Percentiles rank a stretch among this genome's conserved stretches.
phyloP scores from a whole-genome alignment of 371 early-diverging fungal genomes.

The Mucor indicus region DNA sequence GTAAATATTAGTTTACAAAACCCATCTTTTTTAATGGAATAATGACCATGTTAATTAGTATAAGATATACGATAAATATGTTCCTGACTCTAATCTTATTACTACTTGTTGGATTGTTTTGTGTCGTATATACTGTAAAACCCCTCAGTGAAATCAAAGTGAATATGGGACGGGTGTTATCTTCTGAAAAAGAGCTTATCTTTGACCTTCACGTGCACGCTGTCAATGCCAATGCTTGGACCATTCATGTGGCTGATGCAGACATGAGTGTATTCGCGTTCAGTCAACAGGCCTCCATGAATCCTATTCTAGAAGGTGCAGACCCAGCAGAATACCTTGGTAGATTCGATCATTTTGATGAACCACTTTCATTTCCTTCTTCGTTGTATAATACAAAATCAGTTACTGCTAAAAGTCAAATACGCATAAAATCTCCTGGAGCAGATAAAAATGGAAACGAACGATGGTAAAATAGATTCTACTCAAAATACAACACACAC shows the following conservation, averaged over 20 bases:
- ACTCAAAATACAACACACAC: not conserved
- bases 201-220: slow-evolving; percentile 61
- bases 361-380: slow-evolving; percentile 48
- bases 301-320: slow-evolving; percentile 2
- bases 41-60: too few species aligned
- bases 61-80: not conserved
- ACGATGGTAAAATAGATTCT: slow-evolving; percentile 24
- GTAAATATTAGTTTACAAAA: too few species aligned
- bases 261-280: slow-evolving; percentile 68
- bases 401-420: slow-evolving; percentile 43
- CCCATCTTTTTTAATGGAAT: too few species aligned
- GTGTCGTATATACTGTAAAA: slow-evolving; percentile 20
- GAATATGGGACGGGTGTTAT: slow-evolving; percentile 56
- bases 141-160: slow-evolving; percentile 49
- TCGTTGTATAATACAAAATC: slow-evolving; percentile 16
- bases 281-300: slow-evolving; percentile 36
- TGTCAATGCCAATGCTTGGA: slow-evolving; percentile 57
- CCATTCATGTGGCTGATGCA: slow-evolving; percentile 51
- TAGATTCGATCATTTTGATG: slow-evolving; percentile 55
- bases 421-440: slow-evolving; percentile 66
- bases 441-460: slow-evolving; percentile 51
- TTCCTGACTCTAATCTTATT: not conserved
- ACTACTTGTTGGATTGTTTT: not conserved
- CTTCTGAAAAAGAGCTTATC: slow-evolving; percentile 65
- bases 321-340: slow-evolving; percentile 63